These are phyloP conservation scores for Phragmites australis DNA, from an alignment of 176 grass and related monocot genomes.

Conservation along the genomic window DNA sequence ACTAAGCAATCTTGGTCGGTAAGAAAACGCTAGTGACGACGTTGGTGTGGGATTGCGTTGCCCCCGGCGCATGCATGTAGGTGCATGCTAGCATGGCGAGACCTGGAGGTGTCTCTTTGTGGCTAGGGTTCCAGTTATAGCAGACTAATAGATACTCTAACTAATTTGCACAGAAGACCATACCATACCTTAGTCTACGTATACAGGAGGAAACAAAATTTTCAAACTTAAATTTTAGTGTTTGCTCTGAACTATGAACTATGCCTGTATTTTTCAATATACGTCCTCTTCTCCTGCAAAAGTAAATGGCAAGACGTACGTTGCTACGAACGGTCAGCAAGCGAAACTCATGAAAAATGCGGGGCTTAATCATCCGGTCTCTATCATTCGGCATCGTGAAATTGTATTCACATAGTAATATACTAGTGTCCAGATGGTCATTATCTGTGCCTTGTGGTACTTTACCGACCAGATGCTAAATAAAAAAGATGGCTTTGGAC, in stretches of 20 bases:
- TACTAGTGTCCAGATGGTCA: not conserved
- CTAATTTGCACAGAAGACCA: no score
- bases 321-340: not conserved
- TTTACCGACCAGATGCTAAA: not conserved
- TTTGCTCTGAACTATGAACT: no score
- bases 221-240: no score
- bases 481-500: not conserved
- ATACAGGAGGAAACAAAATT: no score
- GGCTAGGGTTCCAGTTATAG: not conserved
- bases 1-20: not conserved
- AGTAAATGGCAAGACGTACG: no score
- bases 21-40: not conserved
- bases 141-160: no score
- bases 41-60: constrained; percentile 3
- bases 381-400: not conserved
- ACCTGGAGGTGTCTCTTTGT: not conserved
- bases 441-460: not conserved
- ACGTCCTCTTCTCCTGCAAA: no score
- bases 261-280: no score
- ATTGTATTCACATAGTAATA: no score
- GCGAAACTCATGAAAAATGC: not conserved
- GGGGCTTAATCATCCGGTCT: not conserved
- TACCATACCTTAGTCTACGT: no score
- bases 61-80: not conserved
- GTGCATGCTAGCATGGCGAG: not conserved